Evolutionary conservation across 2,329 filamentous ascomycete species (phyloP).

Genomic region (Rachicladosporium sp.): DNA sequence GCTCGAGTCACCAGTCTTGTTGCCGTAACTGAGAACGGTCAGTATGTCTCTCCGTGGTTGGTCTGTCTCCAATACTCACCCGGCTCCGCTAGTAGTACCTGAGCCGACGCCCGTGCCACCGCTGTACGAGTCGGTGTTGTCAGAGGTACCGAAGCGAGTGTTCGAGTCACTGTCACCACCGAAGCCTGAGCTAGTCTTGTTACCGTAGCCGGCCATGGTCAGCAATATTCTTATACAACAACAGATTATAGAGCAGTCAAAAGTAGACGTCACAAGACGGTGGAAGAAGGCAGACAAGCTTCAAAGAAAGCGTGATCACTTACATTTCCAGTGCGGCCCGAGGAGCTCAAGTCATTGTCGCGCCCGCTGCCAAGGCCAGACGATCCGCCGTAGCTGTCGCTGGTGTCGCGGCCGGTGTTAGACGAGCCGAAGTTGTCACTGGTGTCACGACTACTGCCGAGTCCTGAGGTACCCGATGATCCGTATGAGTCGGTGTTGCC

Average conservation of each 20-base stretch:
- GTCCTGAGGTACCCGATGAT: slow-evolving; percentile 3
- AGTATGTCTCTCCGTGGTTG: not conserved
- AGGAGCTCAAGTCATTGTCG: slow-evolving; percentile 1
- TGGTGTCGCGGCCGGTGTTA: slow-evolving; percentile 6
- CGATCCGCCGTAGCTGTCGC: slow-evolving; percentile 10
- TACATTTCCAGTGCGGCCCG: slow-evolving; percentile 1
- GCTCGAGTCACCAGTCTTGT: slow-evolving; percentile 14
- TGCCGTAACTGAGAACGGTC: slow-evolving; percentile 17
- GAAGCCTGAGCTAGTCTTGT: not conserved
- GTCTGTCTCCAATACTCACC: not conserved
- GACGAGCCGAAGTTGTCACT: slow-evolving; percentile 9
- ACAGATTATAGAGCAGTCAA: no score
- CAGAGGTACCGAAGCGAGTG: not conserved
- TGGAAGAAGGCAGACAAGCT: slow-evolving; percentile 12
- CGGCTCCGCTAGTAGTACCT: no score
- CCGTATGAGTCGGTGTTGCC: slow-evolving; percentile 1
- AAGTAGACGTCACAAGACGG: no score
- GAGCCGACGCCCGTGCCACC: not conserved
- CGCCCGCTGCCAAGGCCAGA: not conserved
- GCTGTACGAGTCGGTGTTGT: not conserved
- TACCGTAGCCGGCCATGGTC: not conserved
- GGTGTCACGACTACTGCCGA: slow-evolving; percentile 6
- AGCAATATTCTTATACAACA: not conserved
- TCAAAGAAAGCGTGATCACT: not conserved
- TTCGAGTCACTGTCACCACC: not conserved